Conservation (phyloP, 345 rosid species). For the Pistacia integerrima region DNA sequence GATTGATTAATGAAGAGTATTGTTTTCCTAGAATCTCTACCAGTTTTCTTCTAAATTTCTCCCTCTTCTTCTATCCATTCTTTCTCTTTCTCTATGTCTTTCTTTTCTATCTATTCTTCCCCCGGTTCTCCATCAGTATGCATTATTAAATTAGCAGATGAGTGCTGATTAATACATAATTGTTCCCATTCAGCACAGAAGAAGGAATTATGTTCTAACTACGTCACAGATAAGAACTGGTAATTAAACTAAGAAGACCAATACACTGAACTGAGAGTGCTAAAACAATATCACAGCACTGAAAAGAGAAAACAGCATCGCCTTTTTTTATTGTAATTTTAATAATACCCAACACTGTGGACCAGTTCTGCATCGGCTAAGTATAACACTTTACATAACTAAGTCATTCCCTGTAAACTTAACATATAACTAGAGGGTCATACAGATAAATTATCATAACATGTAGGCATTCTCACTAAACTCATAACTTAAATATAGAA, state of each 20-base stretch:
- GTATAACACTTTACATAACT: neutral
- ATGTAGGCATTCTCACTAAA: neutral
- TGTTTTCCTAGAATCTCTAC: no score
- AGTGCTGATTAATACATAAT: neutral
- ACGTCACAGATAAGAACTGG: neutral
- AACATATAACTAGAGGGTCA: neutral
- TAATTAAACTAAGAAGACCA: neutral
- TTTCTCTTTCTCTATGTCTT: no score
- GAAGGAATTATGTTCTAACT: neutral
- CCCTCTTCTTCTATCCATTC: no score
- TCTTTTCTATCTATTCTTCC: no score
- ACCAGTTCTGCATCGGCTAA: neutral
- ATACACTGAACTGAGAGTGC: neutral
- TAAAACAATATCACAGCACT: neutral
- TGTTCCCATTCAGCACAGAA: neutral
- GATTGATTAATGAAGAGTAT: no score
- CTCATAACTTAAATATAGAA: neutral
- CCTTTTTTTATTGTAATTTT: neutral
- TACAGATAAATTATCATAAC: neutral
- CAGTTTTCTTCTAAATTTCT: no score
- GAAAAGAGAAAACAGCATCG: neutral
- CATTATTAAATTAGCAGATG: neutral
- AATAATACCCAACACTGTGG: neutral
- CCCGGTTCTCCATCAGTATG: no score
- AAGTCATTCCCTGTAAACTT: slow-evolving; percentile 1